Conservation (phyloP, 2,329 filamentous ascomycete species). For the Aspergillus sp. region DNA sequence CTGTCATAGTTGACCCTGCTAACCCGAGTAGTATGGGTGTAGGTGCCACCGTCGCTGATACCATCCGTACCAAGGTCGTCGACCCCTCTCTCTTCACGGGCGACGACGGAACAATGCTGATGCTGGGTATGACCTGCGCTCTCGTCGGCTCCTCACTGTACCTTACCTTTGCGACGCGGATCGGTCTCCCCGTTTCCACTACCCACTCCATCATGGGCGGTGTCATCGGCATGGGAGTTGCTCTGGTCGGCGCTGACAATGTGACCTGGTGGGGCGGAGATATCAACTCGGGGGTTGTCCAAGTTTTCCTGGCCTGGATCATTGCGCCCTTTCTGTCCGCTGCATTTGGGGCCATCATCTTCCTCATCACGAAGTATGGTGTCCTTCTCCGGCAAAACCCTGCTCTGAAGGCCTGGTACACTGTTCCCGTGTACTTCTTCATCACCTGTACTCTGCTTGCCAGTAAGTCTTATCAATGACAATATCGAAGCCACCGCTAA, state of each 20-base stretch:
- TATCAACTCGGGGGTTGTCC: conserved; percentile 21
- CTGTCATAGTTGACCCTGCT: no score
- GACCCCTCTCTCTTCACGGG: conserved; percentile 9
- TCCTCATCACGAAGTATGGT: conserved; percentile 18
- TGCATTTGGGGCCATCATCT: conserved; percentile 16
- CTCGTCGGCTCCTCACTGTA: conserved; percentile 16
- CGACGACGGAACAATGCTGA: conserved; percentile 13
- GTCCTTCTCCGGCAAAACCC: conserved; percentile 14
- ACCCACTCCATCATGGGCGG: conserved; percentile 22
- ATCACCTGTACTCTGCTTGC: conserved; percentile 18
- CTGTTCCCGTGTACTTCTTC: conserved; percentile 18
- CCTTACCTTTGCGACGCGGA: conserved; percentile 16
- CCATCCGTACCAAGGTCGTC: conserved; percentile 21
- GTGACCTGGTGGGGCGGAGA: conserved; percentile 20
- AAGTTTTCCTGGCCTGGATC: conserved; percentile 22
- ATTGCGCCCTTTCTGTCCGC: conserved; percentile 18
- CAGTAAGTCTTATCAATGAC: neutral
- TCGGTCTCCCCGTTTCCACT: conserved; percentile 21
- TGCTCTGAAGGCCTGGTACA: conserved; percentile 12
- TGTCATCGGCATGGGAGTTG: conserved; percentile 21
- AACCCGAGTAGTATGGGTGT: conserved; percentile 14
- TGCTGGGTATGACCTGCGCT: conserved; percentile 21
- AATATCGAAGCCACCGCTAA: neutral
- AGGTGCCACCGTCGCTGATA: conserved; percentile 18
- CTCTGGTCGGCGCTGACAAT: conserved; percentile 13